Percentiles rank a stretch among this genome's conserved stretches.
Conservation (phyloP, 495 filamentous ascomycete genomes). For the Talaromyces trachyspermus region DNA sequence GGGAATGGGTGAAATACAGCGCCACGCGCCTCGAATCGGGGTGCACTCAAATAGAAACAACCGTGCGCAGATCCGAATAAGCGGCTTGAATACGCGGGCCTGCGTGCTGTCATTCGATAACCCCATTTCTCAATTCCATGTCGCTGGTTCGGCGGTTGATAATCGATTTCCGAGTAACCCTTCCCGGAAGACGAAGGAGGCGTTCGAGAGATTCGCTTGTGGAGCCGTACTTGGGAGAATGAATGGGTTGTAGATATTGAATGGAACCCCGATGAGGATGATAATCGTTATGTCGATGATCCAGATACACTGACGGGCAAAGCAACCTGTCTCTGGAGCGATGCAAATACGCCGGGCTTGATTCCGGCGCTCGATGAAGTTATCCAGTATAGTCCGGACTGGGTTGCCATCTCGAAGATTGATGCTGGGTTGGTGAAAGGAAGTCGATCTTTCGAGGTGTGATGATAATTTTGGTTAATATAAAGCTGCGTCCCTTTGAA, state of each 20-base stretch:
- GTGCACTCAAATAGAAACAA: conserved; percentile 13
- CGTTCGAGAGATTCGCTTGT: conserved; percentile 53
- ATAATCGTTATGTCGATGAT: conserved; percentile 20
- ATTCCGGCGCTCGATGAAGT: conserved; percentile 88
- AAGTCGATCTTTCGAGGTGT: conserved; percentile 48
- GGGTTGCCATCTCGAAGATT: conserved; percentile 69
- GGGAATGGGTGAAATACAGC: conserved; percentile 56
- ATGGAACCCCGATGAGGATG: conserved; percentile 43
- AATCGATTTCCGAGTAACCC: conserved; percentile 47
- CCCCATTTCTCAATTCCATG: conserved; percentile 53
- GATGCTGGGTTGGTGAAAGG: conserved; percentile 79
- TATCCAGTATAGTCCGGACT: conserved; percentile 62
- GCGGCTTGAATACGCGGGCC: conserved; percentile 58
- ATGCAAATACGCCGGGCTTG: conserved; percentile 59
- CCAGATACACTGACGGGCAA: conserved; percentile 51
- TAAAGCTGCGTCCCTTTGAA: not conserved
- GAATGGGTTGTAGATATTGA: conserved; percentile 70
- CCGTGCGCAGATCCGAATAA: conserved; percentile 50
- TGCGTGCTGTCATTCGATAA: conserved; percentile 60
- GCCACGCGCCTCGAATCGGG: conserved; percentile 33
- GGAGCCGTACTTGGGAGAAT: conserved; percentile 67
- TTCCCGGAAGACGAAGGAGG: conserved; percentile 35
- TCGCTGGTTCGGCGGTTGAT: conserved; percentile 49
- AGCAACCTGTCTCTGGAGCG: conserved; percentile 82
- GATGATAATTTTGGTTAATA: conserved; percentile 8